Conservation (phyloP, 306 rosid genomes). For the Chamaecrista fasciculata region DNA sequence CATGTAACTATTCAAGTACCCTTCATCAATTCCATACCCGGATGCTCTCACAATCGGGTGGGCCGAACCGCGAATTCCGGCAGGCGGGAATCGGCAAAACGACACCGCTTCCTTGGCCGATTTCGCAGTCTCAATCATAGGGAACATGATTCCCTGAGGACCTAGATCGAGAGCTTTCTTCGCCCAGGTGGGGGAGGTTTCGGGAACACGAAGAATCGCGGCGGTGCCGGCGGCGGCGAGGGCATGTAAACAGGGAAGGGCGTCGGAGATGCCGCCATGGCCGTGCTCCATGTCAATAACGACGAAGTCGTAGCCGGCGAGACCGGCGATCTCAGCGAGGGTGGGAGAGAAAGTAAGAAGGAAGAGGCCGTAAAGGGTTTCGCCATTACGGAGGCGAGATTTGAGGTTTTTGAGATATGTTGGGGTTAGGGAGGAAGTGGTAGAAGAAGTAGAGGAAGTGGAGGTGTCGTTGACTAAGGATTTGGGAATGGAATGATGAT, state of each 20-base stretch:
- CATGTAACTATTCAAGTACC: constrained; percentile 56
- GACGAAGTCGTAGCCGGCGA: constrained; percentile 74
- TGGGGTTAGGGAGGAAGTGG: not conserved
- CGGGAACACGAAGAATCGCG: constrained; percentile 68
- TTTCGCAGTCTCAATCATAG: constrained; percentile 64
- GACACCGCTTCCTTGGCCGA: constrained; percentile 66
- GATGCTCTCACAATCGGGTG: constrained; percentile 78
- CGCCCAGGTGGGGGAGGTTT: constrained; percentile 66
- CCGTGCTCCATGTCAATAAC: constrained; percentile 92
- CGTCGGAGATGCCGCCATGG: constrained; percentile 57
- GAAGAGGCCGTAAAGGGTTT: constrained; percentile 75
- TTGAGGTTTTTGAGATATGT: constrained; percentile 39
- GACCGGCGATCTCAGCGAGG: constrained; percentile 73
- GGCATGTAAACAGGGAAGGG: constrained; percentile 68
- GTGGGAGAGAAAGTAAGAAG: constrained; percentile 80
- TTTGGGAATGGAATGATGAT: constrained; percentile 26
- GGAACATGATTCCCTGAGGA: constrained; percentile 82
- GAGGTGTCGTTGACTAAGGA: constrained; percentile 27
- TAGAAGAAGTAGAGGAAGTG: not conserved
- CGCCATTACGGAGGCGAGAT: constrained; percentile 66
- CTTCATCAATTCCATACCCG: constrained; percentile 66
- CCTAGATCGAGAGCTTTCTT: constrained; percentile 88
- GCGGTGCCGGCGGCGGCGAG: constrained; percentile 70
- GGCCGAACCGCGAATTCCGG: constrained; percentile 75
- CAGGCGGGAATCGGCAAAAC: constrained; percentile 62